Evolutionary conservation across 1,284 basidiomycete genomes (phyloP).

Genomic region (Boletus smithii): DNA sequence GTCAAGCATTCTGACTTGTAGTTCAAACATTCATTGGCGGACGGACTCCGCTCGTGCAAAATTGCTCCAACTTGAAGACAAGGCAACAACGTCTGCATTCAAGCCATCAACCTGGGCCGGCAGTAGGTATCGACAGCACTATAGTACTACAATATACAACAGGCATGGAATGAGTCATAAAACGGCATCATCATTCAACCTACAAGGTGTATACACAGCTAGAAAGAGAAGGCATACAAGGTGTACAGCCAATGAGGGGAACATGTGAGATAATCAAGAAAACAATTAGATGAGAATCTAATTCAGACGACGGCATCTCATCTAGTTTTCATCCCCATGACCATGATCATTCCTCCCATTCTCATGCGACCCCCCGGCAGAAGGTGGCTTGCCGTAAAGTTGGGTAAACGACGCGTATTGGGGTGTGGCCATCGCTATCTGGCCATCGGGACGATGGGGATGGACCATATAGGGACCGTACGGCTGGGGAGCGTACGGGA

Average conservation of each 20-base stretch:
- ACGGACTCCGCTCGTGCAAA: too few relatives aligned
- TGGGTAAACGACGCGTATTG: constrained; percentile 38
- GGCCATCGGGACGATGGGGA: constrained; percentile 42
- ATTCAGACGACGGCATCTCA: constrained; percentile 15
- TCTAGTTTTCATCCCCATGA: constrained; percentile 36
- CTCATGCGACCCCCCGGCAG: constrained; percentile 32
- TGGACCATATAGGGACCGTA: constrained; percentile 52
- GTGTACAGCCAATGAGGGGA: constrained; percentile 13
- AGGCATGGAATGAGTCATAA: constrained; percentile 21
- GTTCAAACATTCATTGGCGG: too few relatives aligned
- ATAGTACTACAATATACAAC: constrained; percentile 33
- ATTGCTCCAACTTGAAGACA: too few relatives aligned
- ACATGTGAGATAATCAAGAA: constrained; percentile 19
- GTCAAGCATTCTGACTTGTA: too few relatives aligned
- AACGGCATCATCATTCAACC: constrained; percentile 25
- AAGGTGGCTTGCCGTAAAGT: constrained; percentile 36
- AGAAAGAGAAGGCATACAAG: constrained; percentile 20
- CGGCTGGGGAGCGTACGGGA: constrained; percentile 45
- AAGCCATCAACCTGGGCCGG: constrained; percentile 17
- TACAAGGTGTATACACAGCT: constrained; percentile 34
- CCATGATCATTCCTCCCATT: constrained; percentile 30
- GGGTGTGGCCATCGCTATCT: constrained; percentile 35
- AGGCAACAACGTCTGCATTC: constrained; percentile 28
- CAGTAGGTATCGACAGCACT: constrained; percentile 32
- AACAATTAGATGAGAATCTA: constrained; percentile 15